phyloP scores from a whole-genome alignment of 73 alveolate genomes.

The Tetrahymena elliotti region DNA sequence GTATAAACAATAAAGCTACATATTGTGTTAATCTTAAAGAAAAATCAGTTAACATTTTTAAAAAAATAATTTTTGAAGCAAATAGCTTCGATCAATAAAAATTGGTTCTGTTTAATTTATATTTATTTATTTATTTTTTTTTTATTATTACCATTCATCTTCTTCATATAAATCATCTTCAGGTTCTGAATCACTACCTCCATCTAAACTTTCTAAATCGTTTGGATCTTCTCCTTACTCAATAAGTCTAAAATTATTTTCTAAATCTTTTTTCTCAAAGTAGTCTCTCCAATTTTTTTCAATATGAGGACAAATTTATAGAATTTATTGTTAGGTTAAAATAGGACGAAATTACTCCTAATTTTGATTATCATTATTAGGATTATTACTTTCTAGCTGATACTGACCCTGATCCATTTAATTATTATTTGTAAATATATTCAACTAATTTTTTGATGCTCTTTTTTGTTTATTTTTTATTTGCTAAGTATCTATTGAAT shows the following conservation, averaged over 20 bases:
- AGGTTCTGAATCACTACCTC: background rate
- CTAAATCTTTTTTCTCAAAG: background rate
- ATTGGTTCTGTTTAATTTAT: too few relatives aligned
- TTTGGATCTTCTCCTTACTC: background rate
- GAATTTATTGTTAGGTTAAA: background rate
- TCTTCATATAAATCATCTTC: background rate
- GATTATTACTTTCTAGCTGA: background rate
- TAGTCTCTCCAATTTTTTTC: background rate
- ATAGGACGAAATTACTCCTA: background rate
- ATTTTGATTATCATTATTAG: background rate
- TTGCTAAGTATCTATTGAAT: background rate
- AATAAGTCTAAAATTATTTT: background rate
- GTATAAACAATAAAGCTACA: too few relatives aligned
- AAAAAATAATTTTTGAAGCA: background rate
- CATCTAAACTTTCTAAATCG: background rate
- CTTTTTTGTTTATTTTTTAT: background rate
- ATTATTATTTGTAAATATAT: background rate
- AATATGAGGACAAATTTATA: background rate
- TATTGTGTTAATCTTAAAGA: too few relatives aligned
- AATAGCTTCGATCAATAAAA: too few relatives aligned
- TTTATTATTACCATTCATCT: background rate
- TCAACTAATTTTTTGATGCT: background rate
- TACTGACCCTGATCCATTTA: background rate
- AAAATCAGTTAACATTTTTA: too few relatives aligned
- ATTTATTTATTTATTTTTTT: too few relatives aligned